Conservation (phyloP, 2,329 filamentous ascomycete genomes). For the Paraconiothyrium sp. region DNA sequence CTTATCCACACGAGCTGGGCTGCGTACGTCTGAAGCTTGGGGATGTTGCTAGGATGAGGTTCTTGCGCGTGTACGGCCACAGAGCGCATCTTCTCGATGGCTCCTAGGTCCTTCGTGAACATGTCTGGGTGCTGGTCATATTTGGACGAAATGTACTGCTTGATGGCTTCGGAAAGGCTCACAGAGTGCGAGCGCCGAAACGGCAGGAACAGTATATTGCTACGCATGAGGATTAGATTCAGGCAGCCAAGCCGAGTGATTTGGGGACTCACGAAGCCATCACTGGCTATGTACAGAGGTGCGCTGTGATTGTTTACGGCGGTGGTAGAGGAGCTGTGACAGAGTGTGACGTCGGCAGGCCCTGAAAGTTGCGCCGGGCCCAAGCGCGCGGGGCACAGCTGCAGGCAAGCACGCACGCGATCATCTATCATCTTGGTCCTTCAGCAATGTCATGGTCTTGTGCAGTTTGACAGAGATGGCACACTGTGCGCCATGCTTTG, state of each 20-base stretch:
- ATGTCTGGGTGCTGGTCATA: constrained; percentile 99
- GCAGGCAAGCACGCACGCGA: constrained; percentile 6
- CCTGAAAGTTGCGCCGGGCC: not conserved
- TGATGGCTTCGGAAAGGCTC: constrained; percentile 82
- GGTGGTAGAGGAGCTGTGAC: constrained; percentile 29
- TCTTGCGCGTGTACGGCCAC: constrained; percentile 92
- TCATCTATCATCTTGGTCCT: not conserved
- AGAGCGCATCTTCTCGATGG: constrained; percentile 82
- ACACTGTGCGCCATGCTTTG: not conserved
- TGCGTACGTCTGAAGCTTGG: constrained; percentile 89
- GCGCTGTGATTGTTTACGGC: constrained; percentile 26
- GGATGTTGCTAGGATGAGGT: constrained; percentile 84
- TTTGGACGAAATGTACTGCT: constrained; percentile 95
- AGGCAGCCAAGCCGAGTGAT: constrained; percentile 1
- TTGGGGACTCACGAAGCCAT: constrained; percentile 40
- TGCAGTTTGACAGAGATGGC: not conserved
- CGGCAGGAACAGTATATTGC: constrained; percentile 78
- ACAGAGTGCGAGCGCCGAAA: constrained; percentile 87
- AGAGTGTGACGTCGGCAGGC: constrained; percentile 19
- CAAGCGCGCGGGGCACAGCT: constrained; percentile 5
- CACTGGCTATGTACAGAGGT: constrained; percentile 15
- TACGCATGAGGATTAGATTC: constrained; percentile 35
- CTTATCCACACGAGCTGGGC: constrained; percentile 92
- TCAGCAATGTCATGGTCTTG: not conserved
- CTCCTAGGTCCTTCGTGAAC: constrained; percentile 88